Conservation (phyloP, 352 stramenopile species). For the Phytopythium vexans region DNA sequence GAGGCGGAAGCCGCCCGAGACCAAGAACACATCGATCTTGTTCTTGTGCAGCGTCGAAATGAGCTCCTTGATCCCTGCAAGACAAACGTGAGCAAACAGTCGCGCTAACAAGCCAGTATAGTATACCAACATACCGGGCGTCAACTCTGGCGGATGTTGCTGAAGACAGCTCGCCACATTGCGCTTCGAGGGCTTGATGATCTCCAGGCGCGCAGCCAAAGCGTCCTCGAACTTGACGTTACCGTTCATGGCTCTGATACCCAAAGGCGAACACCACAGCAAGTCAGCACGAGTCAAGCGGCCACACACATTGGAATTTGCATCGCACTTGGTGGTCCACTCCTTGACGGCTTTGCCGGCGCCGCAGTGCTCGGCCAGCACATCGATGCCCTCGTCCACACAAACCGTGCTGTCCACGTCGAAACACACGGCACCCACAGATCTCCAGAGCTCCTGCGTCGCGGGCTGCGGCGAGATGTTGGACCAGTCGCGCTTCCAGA, state of each 20-base stretch:
- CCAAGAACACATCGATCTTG: conserved; percentile 94
- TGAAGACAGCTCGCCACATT: conserved; percentile 90
- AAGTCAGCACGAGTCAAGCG: background rate
- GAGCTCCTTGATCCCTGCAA: conserved; percentile 81
- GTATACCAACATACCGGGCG: conserved; percentile 33
- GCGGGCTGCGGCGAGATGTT: conserved; percentile 11
- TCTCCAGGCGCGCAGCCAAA: conserved; percentile 91
- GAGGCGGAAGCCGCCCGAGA: conserved; percentile 97
- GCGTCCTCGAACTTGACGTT: conserved; percentile 98
- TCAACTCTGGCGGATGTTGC: conserved; percentile 90
- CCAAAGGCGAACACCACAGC: conserved; percentile 2
- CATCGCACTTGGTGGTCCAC: conserved; percentile 88
- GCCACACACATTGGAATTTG: background rate
- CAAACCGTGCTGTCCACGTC: conserved; percentile 99
- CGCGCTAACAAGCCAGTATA: conserved; percentile 6
- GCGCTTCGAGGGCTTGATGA: conserved; percentile 92
- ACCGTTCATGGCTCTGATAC: conserved; percentile 95
- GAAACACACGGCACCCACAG: conserved; percentile 75
- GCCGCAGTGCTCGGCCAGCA: conserved; percentile 95
- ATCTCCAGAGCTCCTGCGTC: conserved; percentile 59
- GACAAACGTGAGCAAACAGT: background rate
- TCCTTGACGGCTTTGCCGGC: conserved; percentile 92
- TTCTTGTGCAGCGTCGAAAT: conserved; percentile 88
- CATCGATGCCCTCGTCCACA: conserved; percentile 97
- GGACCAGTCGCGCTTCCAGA: conserved; percentile 22